Conservation (phyloP, 208 protist species). For the Leishmania amazonensis region DNA sequence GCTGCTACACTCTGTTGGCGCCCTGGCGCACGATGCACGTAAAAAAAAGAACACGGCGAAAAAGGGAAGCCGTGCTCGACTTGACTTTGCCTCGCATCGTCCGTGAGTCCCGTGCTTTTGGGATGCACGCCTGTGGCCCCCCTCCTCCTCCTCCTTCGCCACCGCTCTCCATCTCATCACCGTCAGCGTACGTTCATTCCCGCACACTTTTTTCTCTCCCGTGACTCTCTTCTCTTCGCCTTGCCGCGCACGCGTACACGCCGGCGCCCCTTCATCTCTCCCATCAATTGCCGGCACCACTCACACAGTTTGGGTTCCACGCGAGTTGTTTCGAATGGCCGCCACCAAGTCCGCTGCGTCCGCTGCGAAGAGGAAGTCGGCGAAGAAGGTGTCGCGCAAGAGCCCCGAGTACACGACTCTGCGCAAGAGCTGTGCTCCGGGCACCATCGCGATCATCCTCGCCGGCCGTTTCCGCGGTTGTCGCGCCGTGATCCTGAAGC, state of each 20-base stretch:
- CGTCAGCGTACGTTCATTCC: neutral
- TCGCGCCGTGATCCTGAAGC: slow-evolving; percentile 98
- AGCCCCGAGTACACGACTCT: slow-evolving; percentile 53
- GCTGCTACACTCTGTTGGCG: neutral
- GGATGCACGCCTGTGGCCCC: neutral
- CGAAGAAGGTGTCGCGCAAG: slow-evolving; percentile 61
- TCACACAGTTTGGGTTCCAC: slow-evolving; percentile 25
- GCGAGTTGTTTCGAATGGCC: slow-evolving; percentile 14
- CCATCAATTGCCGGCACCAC: neutral
- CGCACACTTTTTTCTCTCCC: neutral
- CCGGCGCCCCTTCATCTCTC: neutral
- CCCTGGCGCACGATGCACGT: neutral
- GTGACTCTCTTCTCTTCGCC: neutral
- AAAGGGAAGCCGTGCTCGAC: neutral
- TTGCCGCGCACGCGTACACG: neutral
- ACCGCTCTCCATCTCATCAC: neutral
- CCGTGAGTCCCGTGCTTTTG: neutral
- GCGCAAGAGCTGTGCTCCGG: slow-evolving; percentile 51
- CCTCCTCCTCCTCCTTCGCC: neutral
- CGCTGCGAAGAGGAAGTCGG: slow-evolving; percentile 80
- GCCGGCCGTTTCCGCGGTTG: slow-evolving; percentile 96
- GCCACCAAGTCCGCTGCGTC: slow-evolving; percentile 11
- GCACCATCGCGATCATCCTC: slow-evolving; percentile 83
- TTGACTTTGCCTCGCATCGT: neutral
- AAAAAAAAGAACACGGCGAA: neutral